Evolutionary conservation across 1,284 basidiomycete genomes (phyloP).

Genomic region (Puccinia triticina): DNA sequence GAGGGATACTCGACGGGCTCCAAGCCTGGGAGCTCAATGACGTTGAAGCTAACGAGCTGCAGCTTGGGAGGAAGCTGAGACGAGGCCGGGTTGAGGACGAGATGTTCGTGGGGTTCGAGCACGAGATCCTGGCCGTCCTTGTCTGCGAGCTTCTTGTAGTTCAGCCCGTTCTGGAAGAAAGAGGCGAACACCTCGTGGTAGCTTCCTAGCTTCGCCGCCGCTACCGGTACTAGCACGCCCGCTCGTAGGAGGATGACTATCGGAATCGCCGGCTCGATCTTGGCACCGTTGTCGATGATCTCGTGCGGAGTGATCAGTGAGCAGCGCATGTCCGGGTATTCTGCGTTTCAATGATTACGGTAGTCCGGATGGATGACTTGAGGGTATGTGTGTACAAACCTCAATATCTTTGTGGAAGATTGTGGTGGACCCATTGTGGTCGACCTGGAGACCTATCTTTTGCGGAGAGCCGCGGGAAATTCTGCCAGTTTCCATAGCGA

Average conservation of each 20-base stretch:
- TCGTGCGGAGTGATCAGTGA: not conserved
- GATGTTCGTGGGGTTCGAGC: no score
- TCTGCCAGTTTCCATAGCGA: no score
- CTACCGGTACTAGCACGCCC: not conserved
- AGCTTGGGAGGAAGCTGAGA: not conserved
- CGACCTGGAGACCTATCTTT: no score
- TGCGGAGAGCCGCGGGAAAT: no score
- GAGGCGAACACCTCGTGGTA: constrained; percentile 32
- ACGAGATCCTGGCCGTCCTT: not conserved
- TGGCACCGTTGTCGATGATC: not conserved
- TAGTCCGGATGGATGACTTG: no score
- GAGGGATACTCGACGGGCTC: constrained; percentile 28
- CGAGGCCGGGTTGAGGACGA: not conserved
- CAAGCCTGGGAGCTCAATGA: not conserved
- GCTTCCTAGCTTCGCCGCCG: constrained; percentile 7
- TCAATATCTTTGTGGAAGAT: no score
- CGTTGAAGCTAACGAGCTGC: constrained; percentile 14
- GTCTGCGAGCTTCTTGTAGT: not conserved
- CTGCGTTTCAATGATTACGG: no score
- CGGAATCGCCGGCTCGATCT: not conserved
- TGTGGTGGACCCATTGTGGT: no score
- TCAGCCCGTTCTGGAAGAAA: constrained; percentile 30
- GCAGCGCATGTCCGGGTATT: not conserved
- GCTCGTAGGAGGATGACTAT: constrained; percentile 23
- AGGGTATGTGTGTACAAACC: no score